phyloP scores from a whole-genome alignment of 176 grass and related monocot species.

The Triticum urartu region DNA sequence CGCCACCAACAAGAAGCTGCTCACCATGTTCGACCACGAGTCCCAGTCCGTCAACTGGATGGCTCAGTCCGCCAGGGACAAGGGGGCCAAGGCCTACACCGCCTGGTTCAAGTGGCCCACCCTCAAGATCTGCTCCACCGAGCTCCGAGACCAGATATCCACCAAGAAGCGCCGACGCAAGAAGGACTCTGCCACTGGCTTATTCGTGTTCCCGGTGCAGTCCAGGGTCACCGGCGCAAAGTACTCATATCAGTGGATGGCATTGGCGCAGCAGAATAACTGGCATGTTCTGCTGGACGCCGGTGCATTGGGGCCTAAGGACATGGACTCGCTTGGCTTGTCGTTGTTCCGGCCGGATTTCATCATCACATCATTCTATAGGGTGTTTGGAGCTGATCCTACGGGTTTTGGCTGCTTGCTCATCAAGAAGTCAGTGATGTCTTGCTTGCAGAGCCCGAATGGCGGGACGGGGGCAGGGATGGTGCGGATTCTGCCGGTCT shows the following conservation, averaged over 20 bases:
- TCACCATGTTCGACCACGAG: conserved; percentile 99
- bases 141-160: conserved; percentile 80
- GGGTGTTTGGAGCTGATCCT: conserved; percentile 90
- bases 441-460: conserved; percentile 72
- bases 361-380: conserved; percentile 97
- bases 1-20: conserved; percentile 80
- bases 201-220: conserved; percentile 96
- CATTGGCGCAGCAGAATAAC: conserved; percentile 97
- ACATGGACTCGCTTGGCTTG: conserved; percentile 95
- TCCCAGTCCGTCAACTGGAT: conserved; percentile 98
- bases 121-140: conserved; percentile 79
- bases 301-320: conserved; percentile 92
- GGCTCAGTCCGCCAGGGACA: conserved; percentile 73
- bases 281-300: conserved; percentile 98
- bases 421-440: conserved; percentile 95
- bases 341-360: conserved; percentile 95
- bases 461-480: conserved; percentile 73
- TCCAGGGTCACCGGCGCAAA: conserved; percentile 95
- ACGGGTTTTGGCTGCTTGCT: conserved; percentile 95
- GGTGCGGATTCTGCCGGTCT: conserved; percentile 84
- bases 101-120: conserved; percentile 92
- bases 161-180: conserved; percentile 84
- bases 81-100: conserved; percentile 83
- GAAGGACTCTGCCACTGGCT: conserved; percentile 73
- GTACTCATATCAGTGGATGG: conserved; percentile 99